Evolutionary conservation across 1,284 basidiomycete species (phyloP).

Genomic region (Phylloboletellus chloephorus): DNA sequence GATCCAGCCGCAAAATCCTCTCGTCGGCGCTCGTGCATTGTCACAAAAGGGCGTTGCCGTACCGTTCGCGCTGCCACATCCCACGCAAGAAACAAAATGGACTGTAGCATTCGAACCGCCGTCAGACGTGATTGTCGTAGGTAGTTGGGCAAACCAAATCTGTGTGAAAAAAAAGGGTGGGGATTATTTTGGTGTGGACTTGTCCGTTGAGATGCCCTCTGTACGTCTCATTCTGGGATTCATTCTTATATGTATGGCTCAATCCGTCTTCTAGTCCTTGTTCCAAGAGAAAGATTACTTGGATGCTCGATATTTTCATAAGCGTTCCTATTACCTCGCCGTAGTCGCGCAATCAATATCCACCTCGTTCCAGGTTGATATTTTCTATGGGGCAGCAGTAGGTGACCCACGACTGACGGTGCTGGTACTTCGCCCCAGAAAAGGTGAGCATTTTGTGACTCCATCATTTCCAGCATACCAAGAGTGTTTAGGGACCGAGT

Average conservation of each 20-base stretch:
- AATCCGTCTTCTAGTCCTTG: slow-evolving; percentile 44
- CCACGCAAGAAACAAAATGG: slow-evolving; percentile 71
- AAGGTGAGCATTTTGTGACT: slow-evolving; percentile 39
- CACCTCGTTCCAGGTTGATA: slow-evolving; percentile 47
- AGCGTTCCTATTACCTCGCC: slow-evolving; percentile 87
- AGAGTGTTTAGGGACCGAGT: slow-evolving; percentile 42
- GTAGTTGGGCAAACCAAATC: slow-evolving; percentile 70
- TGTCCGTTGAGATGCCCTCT: slow-evolving; percentile 83
- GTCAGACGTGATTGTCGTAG: slow-evolving; percentile 61
- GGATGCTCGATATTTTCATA: slow-evolving; percentile 89
- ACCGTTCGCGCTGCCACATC: slow-evolving; percentile 59
- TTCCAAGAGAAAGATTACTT: slow-evolving; percentile 96
- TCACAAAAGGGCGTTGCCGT: slow-evolving; percentile 50
- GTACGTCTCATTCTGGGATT: slow-evolving; percentile 42
- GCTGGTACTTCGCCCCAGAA: slow-evolving; percentile 54
- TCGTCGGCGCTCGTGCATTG: slow-evolving; percentile 52
- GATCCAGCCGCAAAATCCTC: slow-evolving; percentile 58
- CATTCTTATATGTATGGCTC: neutral
- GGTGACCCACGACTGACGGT: slow-evolving; percentile 67
- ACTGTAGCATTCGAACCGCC: slow-evolving; percentile 70
- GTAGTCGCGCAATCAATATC: slow-evolving; percentile 67
- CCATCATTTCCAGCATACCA: slow-evolving; percentile 17
- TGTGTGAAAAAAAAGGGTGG: slow-evolving; percentile 62
- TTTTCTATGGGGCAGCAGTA: slow-evolving; percentile 54
- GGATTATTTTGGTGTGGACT: slow-evolving; percentile 67